A percentile compares a stretch with the other conserved stretches of the same genome.
Evolutionary conservation across 768 basidiomycete genomes (phyloP).

Genomic region (Sistotremastrum suecicum): DNA sequence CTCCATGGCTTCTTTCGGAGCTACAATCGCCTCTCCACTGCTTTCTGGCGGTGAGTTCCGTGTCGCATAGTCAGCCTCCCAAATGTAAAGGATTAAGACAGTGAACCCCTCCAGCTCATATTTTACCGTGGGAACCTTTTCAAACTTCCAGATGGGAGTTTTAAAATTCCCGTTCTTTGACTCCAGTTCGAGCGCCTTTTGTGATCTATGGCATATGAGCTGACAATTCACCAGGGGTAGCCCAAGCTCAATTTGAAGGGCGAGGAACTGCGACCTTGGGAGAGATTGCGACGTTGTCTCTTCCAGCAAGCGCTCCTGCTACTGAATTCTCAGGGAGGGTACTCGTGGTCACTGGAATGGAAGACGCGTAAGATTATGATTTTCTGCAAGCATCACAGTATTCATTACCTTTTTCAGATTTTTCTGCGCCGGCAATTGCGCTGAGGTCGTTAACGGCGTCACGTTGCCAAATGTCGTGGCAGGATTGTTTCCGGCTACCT

Average conservation of each 20-base stretch:
- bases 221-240: neutral
- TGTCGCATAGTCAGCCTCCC: constrained; percentile 3
- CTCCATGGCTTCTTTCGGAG: constrained; percentile 8
- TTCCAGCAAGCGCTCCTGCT: constrained; percentile 3
- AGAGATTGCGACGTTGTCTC: constrained; percentile 8
- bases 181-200: constrained; percentile 3
- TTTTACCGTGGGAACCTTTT: constrained; percentile 6
- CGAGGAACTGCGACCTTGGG: constrained; percentile 10
- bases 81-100: neutral
- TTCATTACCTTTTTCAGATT: no score
- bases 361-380: neutral
- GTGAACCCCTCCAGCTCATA: constrained; percentile 5
- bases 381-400: no score
- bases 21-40: constrained; percentile 10
- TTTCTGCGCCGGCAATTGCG: no score
- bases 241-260: no score
- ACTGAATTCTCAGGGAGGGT: constrained; percentile 10
- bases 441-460: no score
- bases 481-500: no score
- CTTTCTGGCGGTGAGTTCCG: constrained; percentile 10
- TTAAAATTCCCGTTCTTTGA: constrained; percentile 12
- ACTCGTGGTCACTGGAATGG: constrained; percentile 12
- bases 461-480: no score
- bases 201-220: neutral
- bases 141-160: constrained; percentile 11